phyloP scores from a whole-genome alignment of 495 filamentous ascomycete species.

The Cercophora scortea region DNA sequence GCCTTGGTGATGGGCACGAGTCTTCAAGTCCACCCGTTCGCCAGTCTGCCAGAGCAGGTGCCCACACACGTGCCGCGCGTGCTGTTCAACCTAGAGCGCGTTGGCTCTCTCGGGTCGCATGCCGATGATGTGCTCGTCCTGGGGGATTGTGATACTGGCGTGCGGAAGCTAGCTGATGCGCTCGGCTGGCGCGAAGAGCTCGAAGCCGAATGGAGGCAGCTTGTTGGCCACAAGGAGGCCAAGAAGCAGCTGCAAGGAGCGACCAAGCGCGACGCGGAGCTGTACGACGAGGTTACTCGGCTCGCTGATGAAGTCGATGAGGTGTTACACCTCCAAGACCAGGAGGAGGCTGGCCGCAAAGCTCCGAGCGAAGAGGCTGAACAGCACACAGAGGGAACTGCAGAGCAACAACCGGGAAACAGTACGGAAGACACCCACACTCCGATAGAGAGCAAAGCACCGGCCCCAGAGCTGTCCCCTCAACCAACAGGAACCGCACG shows the following conservation, averaged over 20 bases:
- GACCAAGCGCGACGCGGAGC: slow-evolving; percentile 13
- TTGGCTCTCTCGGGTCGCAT: slow-evolving; percentile 65
- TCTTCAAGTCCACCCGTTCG: slow-evolving; percentile 83
- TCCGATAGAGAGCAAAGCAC: too few species aligned
- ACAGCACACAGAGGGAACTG: too few species aligned
- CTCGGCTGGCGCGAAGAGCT: slow-evolving; percentile 85
- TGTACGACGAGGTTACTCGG: slow-evolving; percentile 26
- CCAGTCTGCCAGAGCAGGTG: slow-evolving; percentile 62
- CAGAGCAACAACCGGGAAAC: too few species aligned
- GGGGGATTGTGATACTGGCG: slow-evolving; percentile 64
- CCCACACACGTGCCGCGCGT: slow-evolving; percentile 58
- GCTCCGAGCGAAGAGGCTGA: neutral
- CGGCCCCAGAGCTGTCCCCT: too few species aligned
- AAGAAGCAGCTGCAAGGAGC: slow-evolving; percentile 25
- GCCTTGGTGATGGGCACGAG: slow-evolving; percentile 90
- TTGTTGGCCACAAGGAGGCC: slow-evolving; percentile 37
- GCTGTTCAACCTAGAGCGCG: slow-evolving; percentile 81
- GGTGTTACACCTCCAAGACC: slow-evolving; percentile 25
- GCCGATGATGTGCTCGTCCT: slow-evolving; percentile 32
- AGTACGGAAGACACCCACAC: too few species aligned
- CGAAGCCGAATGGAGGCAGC: slow-evolving; percentile 41
- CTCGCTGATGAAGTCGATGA: slow-evolving; percentile 29
- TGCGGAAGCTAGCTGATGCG: slow-evolving; percentile 72
- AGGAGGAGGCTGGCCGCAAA: slow-evolving; percentile 15
- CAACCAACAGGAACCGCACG: too few species aligned